Evolutionary conservation across 495 filamentous ascomycete species (phyloP).

Genomic region (Podospora tetraspora): DNA sequence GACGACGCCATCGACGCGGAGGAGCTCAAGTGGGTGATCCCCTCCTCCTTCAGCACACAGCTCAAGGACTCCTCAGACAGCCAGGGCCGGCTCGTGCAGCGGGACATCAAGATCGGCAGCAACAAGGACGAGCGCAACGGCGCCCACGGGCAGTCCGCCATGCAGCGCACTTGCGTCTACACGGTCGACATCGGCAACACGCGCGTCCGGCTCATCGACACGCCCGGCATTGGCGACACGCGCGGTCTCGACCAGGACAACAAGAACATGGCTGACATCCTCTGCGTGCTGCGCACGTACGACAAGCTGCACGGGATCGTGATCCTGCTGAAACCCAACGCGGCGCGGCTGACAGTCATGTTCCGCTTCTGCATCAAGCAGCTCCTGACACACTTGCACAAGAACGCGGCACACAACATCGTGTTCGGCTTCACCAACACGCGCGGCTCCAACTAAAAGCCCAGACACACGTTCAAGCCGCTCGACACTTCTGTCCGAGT

Average conservation of each 20-base stretch:
- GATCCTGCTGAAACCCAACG: conserved; percentile 45
- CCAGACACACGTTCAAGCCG: conserved; percentile 38
- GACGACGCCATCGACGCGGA: conserved; percentile 27
- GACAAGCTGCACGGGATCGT: conserved; percentile 41
- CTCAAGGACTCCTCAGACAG: conserved; percentile 19
- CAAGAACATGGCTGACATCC: conserved; percentile 42
- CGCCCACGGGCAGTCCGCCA: conserved; percentile 35
- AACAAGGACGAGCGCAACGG: conserved; percentile 33
- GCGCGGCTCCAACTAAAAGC: conserved; percentile 36
- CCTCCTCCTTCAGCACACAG: conserved; percentile 36
- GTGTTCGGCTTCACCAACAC: conserved; percentile 46
- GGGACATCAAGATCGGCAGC: conserved; percentile 26
- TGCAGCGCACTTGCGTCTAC: conserved; percentile 36
- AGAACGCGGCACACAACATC: conserved; percentile 33
- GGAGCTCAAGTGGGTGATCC: conserved; percentile 32
- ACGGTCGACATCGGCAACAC: conserved; percentile 21
- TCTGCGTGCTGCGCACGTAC: conserved; percentile 28
- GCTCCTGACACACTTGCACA: conserved; percentile 34
- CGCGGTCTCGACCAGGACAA: conserved; percentile 33
- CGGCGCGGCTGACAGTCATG: conserved; percentile 32
- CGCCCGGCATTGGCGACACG: conserved; percentile 43
- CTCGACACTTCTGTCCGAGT: conserved; percentile 26
- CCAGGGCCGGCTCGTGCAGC: conserved; percentile 15
- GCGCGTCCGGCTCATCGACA: conserved; percentile 40
- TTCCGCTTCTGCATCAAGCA: conserved; percentile 42